Percentiles rank a stretch among this genome's conserved stretches.
Conservation (phyloP, 2,329 filamentous ascomycete species). For the Penicillium crustosum region DNA sequence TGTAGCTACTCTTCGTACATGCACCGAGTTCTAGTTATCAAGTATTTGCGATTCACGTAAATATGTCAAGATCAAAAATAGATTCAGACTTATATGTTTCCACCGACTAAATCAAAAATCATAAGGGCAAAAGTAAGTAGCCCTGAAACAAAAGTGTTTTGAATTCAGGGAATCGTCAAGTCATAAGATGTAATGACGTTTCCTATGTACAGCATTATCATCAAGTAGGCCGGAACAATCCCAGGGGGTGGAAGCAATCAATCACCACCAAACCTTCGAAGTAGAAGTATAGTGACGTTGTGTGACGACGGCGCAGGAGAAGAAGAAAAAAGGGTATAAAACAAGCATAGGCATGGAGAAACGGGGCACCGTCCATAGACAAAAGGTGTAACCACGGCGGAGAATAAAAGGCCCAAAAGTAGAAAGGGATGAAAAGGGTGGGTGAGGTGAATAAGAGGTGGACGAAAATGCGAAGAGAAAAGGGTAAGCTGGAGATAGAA, state of each 20-base stretch:
- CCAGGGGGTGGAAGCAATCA: neutral
- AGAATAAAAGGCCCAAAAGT: neutral
- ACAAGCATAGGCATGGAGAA: constrained; percentile 2
- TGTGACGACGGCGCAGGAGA: neutral
- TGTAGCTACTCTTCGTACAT: neutral
- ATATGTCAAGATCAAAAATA: neutral
- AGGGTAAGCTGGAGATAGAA: neutral
- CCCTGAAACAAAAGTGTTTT: constrained; percentile 1
- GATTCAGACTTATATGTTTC: neutral
- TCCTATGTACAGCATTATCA: constrained; percentile 26
- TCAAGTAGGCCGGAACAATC: constrained; percentile 7
- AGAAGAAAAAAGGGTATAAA: constrained; percentile 14
- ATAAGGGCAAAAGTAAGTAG: constrained; percentile 2
- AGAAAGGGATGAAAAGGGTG: neutral
- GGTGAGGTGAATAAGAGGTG: neutral
- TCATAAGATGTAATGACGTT: constrained; percentile 22
- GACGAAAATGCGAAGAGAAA: neutral
- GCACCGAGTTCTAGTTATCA: neutral
- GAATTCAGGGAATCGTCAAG: constrained; percentile 17
- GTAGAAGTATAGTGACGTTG: neutral
- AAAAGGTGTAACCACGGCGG: neutral
- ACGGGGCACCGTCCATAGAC: neutral
- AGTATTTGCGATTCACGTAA: neutral
- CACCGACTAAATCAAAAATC: neutral
- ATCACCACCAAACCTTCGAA: neutral